phyloP scores from a whole-genome alignment of 306 rosid genomes.

The Vigna nakashimae region DNA sequence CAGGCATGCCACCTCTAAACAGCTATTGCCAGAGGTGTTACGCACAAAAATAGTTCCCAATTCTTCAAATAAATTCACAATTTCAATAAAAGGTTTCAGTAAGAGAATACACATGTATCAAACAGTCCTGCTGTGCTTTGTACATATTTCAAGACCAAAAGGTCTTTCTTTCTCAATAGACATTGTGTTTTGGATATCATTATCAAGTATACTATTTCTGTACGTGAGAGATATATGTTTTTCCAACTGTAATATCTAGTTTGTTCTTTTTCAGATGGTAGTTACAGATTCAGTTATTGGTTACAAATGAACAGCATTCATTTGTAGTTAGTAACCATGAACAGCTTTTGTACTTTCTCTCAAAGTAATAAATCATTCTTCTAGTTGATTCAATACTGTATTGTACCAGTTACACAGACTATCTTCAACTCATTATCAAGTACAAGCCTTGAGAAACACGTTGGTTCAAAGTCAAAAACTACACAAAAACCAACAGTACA shows the following conservation, averaged over 20 bases:
- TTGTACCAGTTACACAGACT: background rate
- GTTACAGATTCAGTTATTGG: too few species aligned
- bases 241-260: too few species aligned
- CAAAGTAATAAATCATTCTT: too few species aligned
- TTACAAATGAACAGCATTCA: too few species aligned
- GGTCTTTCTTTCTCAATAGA: background rate
- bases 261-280: too few species aligned
- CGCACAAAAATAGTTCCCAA: background rate
- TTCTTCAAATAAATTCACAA: background rate
- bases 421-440: slow-evolving; percentile 14
- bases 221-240: too few species aligned
- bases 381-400: too few species aligned
- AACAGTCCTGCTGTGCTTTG: background rate
- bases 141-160: slow-evolving; percentile 27
- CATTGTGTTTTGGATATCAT: background rate
- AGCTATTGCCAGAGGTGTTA: background rate
- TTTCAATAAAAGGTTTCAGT: background rate
- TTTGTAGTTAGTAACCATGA: too few species aligned
- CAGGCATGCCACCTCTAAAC: background rate
- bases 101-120: background rate
- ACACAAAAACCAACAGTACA: slow-evolving; percentile 2
- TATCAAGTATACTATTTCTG: background rate
- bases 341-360: too few species aligned
- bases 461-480: slow-evolving; percentile 25
- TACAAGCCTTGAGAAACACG: slow-evolving; percentile 5